Evolutionary conservation across 805 yeast species (phyloP).

Genomic region (Hanseniaspora vineae): DNA sequence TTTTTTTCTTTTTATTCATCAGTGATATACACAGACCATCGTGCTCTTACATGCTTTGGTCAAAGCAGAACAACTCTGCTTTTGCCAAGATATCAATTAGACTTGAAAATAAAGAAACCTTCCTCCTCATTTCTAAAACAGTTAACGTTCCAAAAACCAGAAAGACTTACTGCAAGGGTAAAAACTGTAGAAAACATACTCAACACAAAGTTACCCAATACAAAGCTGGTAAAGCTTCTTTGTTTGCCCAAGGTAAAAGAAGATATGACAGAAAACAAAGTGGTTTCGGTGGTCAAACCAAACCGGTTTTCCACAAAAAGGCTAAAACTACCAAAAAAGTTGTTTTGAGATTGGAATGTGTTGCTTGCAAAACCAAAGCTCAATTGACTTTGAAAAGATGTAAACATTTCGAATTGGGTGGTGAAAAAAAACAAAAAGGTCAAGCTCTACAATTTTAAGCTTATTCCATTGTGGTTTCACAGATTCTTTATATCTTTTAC

Average conservation of each 20-base stretch:
- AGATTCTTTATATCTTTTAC: too few relatives aligned
- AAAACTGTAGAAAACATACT: conserved; percentile 98
- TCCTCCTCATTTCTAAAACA: conserved; percentile 26
- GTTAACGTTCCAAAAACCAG: conserved; percentile 99
- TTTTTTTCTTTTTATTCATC: too few relatives aligned
- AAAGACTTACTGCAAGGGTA: conserved; percentile 99
- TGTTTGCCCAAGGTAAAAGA: conserved; percentile 99
- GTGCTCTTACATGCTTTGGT: too few relatives aligned
- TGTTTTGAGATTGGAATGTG: conserved; percentile 98
- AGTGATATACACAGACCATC: too few relatives aligned
- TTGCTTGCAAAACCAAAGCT: conserved; percentile 95
- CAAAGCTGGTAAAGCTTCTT: conserved; percentile 99
- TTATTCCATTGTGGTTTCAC: conserved; percentile 1
- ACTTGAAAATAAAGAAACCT: background rate
- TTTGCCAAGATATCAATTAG: too few relatives aligned
- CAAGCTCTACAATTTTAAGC: conserved; percentile 98
- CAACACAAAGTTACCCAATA: conserved; percentile 99
- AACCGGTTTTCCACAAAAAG: conserved; percentile 99
- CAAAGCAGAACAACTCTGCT: too few relatives aligned
- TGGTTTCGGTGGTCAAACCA: conserved; percentile 99
- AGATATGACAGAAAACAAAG: conserved; percentile 99
- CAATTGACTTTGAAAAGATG: conserved; percentile 98
- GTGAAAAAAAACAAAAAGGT: conserved; percentile 99
- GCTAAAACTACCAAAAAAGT: conserved; percentile 99
- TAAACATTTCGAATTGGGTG: conserved; percentile 99